Evolutionary conservation across 371 early-diverging fungal genomes (phyloP).

Genomic region (Haplosporangium sp.): DNA sequence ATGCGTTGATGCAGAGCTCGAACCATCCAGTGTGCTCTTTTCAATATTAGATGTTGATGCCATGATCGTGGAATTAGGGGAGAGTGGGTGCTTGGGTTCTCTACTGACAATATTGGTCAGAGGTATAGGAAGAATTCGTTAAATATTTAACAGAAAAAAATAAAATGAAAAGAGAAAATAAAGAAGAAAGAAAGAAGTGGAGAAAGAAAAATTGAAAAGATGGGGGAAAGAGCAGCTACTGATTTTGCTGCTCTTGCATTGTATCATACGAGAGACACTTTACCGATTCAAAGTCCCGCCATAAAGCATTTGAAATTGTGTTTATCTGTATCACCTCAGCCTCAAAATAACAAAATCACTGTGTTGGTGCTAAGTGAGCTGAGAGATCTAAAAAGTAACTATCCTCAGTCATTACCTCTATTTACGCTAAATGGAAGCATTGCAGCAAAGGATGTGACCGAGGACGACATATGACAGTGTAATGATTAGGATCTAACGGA

Average conservation of each 20-base stretch:
- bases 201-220: constrained; percentile 17
- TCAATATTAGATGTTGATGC: constrained; percentile 8
- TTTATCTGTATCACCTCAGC: neutral
- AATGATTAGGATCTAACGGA: neutral
- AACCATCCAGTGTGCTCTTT: constrained; percentile 20
- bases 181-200: constrained; percentile 12
- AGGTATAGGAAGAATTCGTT: neutral
- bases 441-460: neutral
- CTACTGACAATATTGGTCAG: too few species aligned
- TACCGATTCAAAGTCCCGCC: neutral
- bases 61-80: constrained; percentile 11
- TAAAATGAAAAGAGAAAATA: constrained; percentile 5
- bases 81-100: too few species aligned
- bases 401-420: neutral
- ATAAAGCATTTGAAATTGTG: neutral
- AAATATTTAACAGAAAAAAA: constrained; percentile 1
- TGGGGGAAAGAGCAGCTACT: neutral
- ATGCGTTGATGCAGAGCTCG: constrained; percentile 19
- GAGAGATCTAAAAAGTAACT: neutral
- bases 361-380: neutral
- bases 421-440: neutral
- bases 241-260: neutral
- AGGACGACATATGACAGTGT: neutral
- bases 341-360: neutral
- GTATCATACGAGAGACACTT: neutral